Conservation (phyloP, 2,329 filamentous ascomycete genomes). For the Colletotrichum tabaci region DNA sequence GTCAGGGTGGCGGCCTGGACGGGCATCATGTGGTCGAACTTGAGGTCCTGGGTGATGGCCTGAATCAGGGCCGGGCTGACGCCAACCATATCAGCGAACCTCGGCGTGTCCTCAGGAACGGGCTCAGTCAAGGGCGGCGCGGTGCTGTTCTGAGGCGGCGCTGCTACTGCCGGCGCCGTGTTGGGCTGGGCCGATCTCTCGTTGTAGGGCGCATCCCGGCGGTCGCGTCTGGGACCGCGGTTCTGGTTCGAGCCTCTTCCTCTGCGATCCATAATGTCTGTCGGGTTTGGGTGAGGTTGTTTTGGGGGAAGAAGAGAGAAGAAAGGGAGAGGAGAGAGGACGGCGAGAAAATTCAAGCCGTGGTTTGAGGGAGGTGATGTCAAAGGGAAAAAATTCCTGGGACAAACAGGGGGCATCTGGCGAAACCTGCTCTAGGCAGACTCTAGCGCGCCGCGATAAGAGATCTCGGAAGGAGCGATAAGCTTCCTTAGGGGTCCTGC, state of each 20-base stretch:
- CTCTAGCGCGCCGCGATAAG: slow-evolving; percentile 32
- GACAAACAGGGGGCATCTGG: slow-evolving; percentile 22
- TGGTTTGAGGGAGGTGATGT: slow-evolving; percentile 24
- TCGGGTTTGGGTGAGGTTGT: neutral
- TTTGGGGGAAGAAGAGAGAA: neutral
- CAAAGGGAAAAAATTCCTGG: slow-evolving; percentile 31
- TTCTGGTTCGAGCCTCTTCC: slow-evolving; percentile 29
- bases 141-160: slow-evolving; percentile 26
- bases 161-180: slow-evolving; percentile 8
- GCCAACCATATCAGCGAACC: slow-evolving; percentile 61
- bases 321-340: neutral
- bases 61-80: slow-evolving; percentile 63
- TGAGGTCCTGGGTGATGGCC: slow-evolving; percentile 64
- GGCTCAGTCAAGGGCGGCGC: slow-evolving; percentile 54
- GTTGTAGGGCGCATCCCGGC: slow-evolving; percentile 13
- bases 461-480: slow-evolving; percentile 12
- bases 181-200: slow-evolving; percentile 16
- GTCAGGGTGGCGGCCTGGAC: slow-evolving; percentile 68
- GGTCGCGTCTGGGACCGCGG: slow-evolving; percentile 27
- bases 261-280: slow-evolving; percentile 35
- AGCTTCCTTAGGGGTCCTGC: slow-evolving; percentile 17
- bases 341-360: slow-evolving; percentile 21
- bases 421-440: slow-evolving; percentile 25
- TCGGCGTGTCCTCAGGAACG: slow-evolving; percentile 60
- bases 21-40: slow-evolving; percentile 68